Evolutionary conservation across 2,329 filamentous ascomycete genomes (phyloP).

Genomic region (Rhinocladiella similis): DNA sequence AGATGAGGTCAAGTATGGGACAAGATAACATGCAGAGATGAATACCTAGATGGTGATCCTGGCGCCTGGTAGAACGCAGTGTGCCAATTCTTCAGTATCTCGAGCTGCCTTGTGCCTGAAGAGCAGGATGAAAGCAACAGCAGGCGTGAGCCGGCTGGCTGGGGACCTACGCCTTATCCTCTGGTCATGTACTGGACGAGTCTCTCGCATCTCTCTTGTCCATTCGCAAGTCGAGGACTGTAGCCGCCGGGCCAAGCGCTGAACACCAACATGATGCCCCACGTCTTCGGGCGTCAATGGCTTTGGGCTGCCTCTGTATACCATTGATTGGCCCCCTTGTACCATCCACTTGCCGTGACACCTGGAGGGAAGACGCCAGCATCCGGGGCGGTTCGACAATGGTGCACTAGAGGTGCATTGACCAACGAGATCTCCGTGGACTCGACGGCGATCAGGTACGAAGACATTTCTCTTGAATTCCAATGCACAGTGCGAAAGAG

Average conservation of each 20-base stretch:
- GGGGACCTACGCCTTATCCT: neutral
- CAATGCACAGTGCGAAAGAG: neutral
- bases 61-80: too few species aligned
- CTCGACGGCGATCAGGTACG: neutral
- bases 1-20: neutral
- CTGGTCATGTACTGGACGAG: neutral
- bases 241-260: slow-evolving; percentile 25
- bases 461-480: too few species aligned
- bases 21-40: neutral
- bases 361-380: neutral
- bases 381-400: neutral
- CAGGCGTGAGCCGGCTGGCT: too few species aligned
- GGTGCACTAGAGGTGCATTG: neutral
- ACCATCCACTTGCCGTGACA: neutral
- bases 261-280: slow-evolving; percentile 13
- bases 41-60: neutral
- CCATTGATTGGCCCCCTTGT: slow-evolving; percentile 14
- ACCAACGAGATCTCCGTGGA: neutral
- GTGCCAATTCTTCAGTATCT: neutral
- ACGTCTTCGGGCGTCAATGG: slow-evolving; percentile 24
- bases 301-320: neutral
- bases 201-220: neutral
- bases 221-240: slow-evolving; percentile 4
- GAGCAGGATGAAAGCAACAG: neutral
- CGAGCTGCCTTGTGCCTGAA: neutral